Base-by-base conservation (phyloP, 176 grass and related monocot genomes). In the Aegilops speltoides region DNA sequence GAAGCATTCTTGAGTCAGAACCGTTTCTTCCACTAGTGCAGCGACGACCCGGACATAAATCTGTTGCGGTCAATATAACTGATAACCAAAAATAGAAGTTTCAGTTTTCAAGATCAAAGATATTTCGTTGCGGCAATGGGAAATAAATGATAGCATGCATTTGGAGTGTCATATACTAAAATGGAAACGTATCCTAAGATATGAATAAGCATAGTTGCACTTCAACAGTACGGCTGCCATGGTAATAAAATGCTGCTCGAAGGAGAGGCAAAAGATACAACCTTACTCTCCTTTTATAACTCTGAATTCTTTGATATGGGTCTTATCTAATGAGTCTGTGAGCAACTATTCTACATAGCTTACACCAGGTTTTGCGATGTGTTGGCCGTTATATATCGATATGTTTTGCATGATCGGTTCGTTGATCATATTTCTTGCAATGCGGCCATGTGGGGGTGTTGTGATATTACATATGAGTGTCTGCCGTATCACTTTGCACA, bases 61-160 rank as follows among this genome's bases (percentile, higher is more conserved):
- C 22, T 25, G 12, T 40, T 1, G 25, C 1, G 0, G 7, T 6
- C 4, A 1, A 6, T 3, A 0, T 0, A 0, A n/a, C 32, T 79
- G 77, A 25, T 9, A 63, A 60, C 45, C 25, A 13, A 79, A 61
- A 63, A 2, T 4, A n/a, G 9, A 25, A 1, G 23, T 9, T 8
- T 23, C 25, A 38, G 34, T 40, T 8, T 79, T 63, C 13, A 25
- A 32, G 15, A 17, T 16, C 3, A 63, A 34, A 60, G 19, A 46
- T 13, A 17, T 4, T 54, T 52, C 2, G 20, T 52, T 52, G n/a
- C 2, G 19, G 6, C 4, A 78, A 16, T 6, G 13, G 13, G 28
- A 66, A 66, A 66, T 50, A 50, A 50, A 15, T 15, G 28, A 32
- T 32, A 31, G 14, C 11, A 32, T 66, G 64, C 64, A 17, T 5